Percentiles rank a stretch among this genome's conserved stretches.
Evolutionary conservation across 148 eudicot genomes (phyloP).

Genomic region (Vaccinium vitisidaea): DNA sequence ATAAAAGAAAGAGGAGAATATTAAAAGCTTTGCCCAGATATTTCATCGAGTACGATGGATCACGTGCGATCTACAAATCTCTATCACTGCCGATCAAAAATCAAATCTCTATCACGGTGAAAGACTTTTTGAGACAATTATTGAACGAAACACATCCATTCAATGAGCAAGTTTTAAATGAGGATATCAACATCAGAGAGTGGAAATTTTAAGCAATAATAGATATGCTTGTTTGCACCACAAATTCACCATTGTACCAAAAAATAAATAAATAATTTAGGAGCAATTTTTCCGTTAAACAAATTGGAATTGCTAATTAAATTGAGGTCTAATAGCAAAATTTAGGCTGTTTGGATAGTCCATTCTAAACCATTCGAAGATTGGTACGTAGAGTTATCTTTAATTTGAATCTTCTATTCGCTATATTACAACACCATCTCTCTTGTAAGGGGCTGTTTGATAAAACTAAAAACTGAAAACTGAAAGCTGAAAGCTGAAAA

Average conservation of each 20-base stretch:
- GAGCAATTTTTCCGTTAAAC: neutral
- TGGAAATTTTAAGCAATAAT: neutral
- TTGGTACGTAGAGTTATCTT: neutral
- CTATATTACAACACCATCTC: too few relatives aligned
- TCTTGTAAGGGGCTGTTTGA: too few relatives aligned
- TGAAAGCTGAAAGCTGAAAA: too few relatives aligned
- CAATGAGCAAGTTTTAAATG: neutral
- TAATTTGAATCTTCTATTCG: too few relatives aligned
- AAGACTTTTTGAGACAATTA: conserved; percentile 6
- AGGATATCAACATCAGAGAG: neutral
- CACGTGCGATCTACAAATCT: too few relatives aligned
- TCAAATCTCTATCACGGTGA: neutral
- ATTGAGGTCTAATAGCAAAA: too few relatives aligned
- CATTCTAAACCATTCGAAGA: neutral
- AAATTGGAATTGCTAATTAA: neutral
- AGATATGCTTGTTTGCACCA: neutral
- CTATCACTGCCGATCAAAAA: neutral
- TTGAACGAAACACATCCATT: neutral
- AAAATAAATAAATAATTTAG: neutral
- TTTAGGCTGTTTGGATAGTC: neutral
- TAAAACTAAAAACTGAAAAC: too few relatives aligned
- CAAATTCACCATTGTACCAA: neutral
- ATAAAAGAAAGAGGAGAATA: too few relatives aligned
- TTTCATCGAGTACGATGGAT: too few relatives aligned
- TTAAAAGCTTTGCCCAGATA: too few relatives aligned